Base-by-base conservation (phyloP, 202 grass and related monocot species). In the Saccharum hybrid region DNA sequence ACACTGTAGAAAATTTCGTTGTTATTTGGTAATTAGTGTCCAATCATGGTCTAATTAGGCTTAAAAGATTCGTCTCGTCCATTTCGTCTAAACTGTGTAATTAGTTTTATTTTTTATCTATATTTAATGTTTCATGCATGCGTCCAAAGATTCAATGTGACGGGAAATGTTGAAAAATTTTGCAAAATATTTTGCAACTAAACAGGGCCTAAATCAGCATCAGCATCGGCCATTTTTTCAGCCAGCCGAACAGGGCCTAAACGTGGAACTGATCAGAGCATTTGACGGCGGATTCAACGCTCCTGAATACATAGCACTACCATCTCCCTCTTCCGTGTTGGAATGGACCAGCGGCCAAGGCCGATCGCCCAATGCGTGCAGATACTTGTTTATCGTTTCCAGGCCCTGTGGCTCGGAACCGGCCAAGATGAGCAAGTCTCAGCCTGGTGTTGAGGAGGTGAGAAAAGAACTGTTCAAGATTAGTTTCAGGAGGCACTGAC, bases 271-370 rank as follows among this genome's bases (percentile, higher is more conserved):
- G 78, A 87, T 82, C 72, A 70, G 28, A 82, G n/a, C 9, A 68
- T 82, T 86, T 75, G 79, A 45, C 84, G 63, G 80, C 79, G 54
- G 61, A 30, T 79, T 86, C 78, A 71, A 41, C 15, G 40, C 26
- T 40, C 78, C 71, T 62, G 71, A 63, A 74, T 68, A 67, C 48
- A n/a, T 52, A 6, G 49, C 16, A 52, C 48, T 10, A 12, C 4
- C 13, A 43, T 12, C 43, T 5, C 15, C 49, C 1, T 0, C 4
- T 0, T 16, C 60, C 61, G 79, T 83, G 68, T 31, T 73, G 31
- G 77, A 63, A 51, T 81, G 63, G 33, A 62, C 42, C 64, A 63
- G 42, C 36, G 42, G 63, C 52, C 63, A 16, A 16, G 42, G 52
- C 52, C 52, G 52, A 59, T 59, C 19, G 6, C 18, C 68, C 67